Evolutionary conservation across 495 filamentous ascomycete genomes (phyloP).

Genomic region (Podospora anserina): DNA sequence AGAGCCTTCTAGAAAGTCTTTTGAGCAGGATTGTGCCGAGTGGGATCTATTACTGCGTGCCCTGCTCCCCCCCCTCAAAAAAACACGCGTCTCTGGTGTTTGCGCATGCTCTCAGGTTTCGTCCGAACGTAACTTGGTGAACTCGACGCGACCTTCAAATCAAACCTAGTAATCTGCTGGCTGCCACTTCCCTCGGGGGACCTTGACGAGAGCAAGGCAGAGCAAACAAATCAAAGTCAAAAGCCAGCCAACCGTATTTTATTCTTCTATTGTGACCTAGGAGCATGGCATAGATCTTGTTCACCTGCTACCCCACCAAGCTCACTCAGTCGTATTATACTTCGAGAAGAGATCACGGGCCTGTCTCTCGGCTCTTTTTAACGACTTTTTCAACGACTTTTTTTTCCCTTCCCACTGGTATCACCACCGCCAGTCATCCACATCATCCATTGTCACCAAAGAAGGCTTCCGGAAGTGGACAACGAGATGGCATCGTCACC

Average conservation of each 20-base stretch:
- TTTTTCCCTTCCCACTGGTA: not conserved
- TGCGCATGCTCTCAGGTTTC: not conserved
- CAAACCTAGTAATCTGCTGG: not conserved
- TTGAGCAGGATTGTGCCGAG: not conserved
- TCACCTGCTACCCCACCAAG: constrained; percentile 12
- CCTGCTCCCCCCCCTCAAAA: not conserved
- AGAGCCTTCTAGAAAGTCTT: not conserved
- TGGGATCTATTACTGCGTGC: not conserved
- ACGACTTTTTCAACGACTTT: not conserved
- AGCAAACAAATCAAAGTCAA: constrained; percentile 14
- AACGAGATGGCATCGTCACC: constrained; percentile 64
- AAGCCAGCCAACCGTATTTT: constrained; percentile 12
- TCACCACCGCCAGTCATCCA: not conserved
- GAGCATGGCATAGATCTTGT: constrained; percentile 29
- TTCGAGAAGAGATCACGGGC: constrained; percentile 7
- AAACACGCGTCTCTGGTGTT: not conserved
- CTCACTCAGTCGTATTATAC: constrained; percentile 2
- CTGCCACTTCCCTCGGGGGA: not conserved
- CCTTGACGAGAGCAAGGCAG: not conserved
- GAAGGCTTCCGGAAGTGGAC: no score
- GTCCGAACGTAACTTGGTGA: not conserved
- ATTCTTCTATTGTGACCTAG: constrained; percentile 25
- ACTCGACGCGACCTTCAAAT: not conserved
- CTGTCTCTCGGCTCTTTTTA: no score
- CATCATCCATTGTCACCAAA: not conserved